Evolutionary conservation across 768 basidiomycete genomes (phyloP).

Genomic region (Imleria badia): DNA sequence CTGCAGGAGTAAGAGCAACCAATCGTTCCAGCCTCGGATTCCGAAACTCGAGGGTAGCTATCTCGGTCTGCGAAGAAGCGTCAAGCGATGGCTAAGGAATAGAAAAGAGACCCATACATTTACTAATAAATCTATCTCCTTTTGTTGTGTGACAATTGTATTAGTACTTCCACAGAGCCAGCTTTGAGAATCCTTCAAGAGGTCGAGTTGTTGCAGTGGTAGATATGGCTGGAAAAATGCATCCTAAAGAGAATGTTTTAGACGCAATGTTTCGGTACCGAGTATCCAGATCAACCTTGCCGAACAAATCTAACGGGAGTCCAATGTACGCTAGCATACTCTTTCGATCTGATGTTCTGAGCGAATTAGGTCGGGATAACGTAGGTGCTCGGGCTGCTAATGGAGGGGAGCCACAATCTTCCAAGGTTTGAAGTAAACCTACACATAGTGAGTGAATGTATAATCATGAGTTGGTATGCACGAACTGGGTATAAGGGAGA

Average conservation of each 20-base stretch:
- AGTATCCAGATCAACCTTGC: slow-evolving; percentile 53
- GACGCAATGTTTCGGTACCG: neutral
- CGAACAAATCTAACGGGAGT: slow-evolving; percentile 91
- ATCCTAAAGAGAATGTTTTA: slow-evolving; percentile 47
- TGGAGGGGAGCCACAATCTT: slow-evolving; percentile 89
- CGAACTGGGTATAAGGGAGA: slow-evolving; percentile 85
- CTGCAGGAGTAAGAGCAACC: slow-evolving; percentile 82
- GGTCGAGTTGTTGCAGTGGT: slow-evolving; percentile 91
- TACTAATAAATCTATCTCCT: slow-evolving; percentile 86
- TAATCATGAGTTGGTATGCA: neutral
- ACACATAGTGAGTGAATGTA: slow-evolving; percentile 3
- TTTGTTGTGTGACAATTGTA: slow-evolving; percentile 90
- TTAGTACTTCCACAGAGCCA: slow-evolving; percentile 98
- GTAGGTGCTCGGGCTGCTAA: slow-evolving; percentile 61
- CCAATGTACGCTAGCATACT: slow-evolving; percentile 92
- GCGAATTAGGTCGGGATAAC: slow-evolving; percentile 70
- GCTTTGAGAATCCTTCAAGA: slow-evolving; percentile 72
- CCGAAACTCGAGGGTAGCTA: slow-evolving; percentile 81
- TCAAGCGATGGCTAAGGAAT: neutral
- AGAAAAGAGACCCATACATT: slow-evolving; percentile 49
- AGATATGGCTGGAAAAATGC: slow-evolving; percentile 98
- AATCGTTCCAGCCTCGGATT: slow-evolving; percentile 78
- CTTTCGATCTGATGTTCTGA: slow-evolving; percentile 85
- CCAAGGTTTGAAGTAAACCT: slow-evolving; percentile 86
- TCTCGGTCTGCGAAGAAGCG: slow-evolving; percentile 66